Conservation (phyloP, 371 early-diverging fungal species). For the Apophysomyces variabilis region DNA sequence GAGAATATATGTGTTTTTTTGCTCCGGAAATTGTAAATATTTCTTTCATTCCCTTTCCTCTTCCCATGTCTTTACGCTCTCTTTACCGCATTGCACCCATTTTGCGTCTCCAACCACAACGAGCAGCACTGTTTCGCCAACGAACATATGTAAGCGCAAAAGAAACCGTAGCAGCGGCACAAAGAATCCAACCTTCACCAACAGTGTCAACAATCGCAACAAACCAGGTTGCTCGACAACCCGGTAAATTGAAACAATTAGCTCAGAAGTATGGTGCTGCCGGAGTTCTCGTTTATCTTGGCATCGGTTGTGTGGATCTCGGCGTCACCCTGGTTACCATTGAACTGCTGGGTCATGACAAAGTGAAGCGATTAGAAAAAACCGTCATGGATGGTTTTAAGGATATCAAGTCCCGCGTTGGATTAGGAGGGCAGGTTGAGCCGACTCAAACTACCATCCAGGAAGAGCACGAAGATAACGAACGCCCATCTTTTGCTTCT, state of each 20-base stretch:
- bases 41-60: not conserved
- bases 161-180: not conserved
- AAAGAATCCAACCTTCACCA: not conserved
- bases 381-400: slow-evolving; percentile 23
- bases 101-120: not conserved
- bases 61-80: slow-evolving; percentile 7
- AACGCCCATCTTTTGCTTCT: slow-evolving; percentile 42
- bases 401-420: slow-evolving; percentile 17
- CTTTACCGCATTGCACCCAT: not conserved
- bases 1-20: not conserved
- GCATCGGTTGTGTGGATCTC: slow-evolving; percentile 45
- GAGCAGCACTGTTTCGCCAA: not conserved
- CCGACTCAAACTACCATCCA: not conserved
- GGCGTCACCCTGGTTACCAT: slow-evolving; percentile 42
- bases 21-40: not conserved
- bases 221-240: slow-evolving; percentile 11
- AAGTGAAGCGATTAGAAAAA: slow-evolving; percentile 44
- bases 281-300: slow-evolving; percentile 47
- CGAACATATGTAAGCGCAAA: not conserved
- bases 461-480: slow-evolving; percentile 9
- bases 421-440: slow-evolving; percentile 13
- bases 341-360: slow-evolving; percentile 42
- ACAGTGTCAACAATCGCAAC: not conserved
- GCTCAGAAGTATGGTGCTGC: slow-evolving; percentile 47
- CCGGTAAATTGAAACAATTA: slow-evolving; percentile 37